A percentile compares a stretch with the other conserved stretches of the same genome.
phyloP scores from a whole-genome alignment of 768 basidiomycete genomes.

The Phylloporus sp. region DNA sequence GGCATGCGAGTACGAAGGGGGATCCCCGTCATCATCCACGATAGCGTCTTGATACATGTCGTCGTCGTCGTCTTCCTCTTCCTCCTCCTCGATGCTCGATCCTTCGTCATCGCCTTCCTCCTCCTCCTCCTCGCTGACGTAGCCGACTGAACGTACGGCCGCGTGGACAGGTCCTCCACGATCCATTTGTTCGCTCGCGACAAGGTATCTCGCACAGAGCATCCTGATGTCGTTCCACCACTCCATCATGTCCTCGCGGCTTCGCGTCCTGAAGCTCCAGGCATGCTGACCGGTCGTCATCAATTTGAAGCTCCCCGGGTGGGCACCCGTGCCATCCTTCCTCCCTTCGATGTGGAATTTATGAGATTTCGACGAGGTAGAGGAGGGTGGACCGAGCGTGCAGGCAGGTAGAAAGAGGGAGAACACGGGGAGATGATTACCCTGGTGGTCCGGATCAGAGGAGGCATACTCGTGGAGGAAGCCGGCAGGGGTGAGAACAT shows the following conservation, averaged over 20 bases:
- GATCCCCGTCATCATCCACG: conserved; percentile 41
- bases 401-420: conserved; percentile 91
- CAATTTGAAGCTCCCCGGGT: conserved; percentile 48
- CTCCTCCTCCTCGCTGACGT: conserved; percentile 75
- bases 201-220: conserved; percentile 89
- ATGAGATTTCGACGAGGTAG: conserved; percentile 63
- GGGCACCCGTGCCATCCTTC: conserved; percentile 69
- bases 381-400: conserved; percentile 88
- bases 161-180: conserved; percentile 88
- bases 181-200: conserved; percentile 91
- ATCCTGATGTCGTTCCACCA: conserved; percentile 99
- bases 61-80: conserved; percentile 49
- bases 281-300: conserved; percentile 49
- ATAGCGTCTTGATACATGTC: conserved; percentile 39
- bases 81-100: conserved; percentile 41
- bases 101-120: conserved; percentile 54
- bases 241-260: conserved; percentile 98
- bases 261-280: conserved; percentile 86
- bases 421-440: conserved; percentile 62
- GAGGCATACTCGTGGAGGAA: conserved; percentile 90
- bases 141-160: conserved; percentile 86
- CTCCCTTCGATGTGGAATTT: conserved; percentile 97
- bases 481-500: conserved; percentile 90
- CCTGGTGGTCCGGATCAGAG: conserved; percentile 58
- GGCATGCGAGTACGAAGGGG: conserved; percentile 58